Evolutionary conservation across 176 grass and related monocot species (phyloP), one percentile per base, ranked within the genome.

Genomic region (Cenchrus americanus): DNA sequence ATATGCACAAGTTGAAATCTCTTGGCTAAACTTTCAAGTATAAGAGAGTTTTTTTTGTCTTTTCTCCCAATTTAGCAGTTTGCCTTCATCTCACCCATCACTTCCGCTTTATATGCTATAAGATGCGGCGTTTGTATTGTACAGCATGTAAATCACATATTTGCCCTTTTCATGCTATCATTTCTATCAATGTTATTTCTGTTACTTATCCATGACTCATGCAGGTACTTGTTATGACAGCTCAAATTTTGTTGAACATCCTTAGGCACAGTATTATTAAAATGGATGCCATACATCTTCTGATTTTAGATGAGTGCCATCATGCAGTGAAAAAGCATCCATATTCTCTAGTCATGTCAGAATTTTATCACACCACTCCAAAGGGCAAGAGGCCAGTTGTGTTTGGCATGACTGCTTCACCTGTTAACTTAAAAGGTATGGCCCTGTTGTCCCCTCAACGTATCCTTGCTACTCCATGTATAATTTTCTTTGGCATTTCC

Each of bases 201-300:
- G 27, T 73, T 61, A 65, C 81, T 83, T 83, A 83, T 73, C 21
- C 46, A 59, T 81, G 51, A 88, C 78, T 83, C 73, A 81, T 81
- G 93, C 93, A 98, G 93, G 96, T 99, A 90, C 91, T 99, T 75
- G 96, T 99, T 84, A 99, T 99, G 96, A 99, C 96, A 86, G 96
- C 96, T 90, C 96, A 99, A 94, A 96, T 99, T 90, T 94, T 99
- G 83, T 90, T 99, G 69, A 99, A 99, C 93, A 99, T 99, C 87
- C 96, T 99, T 78, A 91, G 96, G 69, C 96, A 99, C 89, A 99
- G 96, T 88, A 99, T 99, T 87, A 94, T 99, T 78, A 99, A 99
- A 90, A 99, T 99, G 96, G 96, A 99, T 79, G 86, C 87, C 44
- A 99, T 99, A 82, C 81, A 99, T 94, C 94, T 99, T 86, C 81